Percentiles rank a stretch among this genome's conserved stretches.
phyloP scores from a whole-genome alignment of 352 stramenopile genomes.

The Globisporangium echinulatum region DNA sequence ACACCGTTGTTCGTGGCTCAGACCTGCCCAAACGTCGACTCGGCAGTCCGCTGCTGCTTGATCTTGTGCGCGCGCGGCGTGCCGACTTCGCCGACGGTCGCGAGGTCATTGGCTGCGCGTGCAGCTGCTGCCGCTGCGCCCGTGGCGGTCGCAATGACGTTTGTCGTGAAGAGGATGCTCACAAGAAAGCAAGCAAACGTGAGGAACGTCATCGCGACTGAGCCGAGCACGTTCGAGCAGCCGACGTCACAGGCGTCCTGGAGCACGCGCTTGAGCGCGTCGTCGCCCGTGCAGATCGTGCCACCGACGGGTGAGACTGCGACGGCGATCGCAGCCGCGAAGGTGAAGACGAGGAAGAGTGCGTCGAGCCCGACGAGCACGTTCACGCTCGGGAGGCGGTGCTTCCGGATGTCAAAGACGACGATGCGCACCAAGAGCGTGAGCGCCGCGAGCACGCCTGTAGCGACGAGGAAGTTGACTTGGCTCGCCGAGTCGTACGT shows the following conservation, averaged over 20 bases:
- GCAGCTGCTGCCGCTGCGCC: constrained; percentile 7
- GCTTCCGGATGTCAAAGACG: constrained; percentile 51
- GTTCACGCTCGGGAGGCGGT: constrained; percentile 30
- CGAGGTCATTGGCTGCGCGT: constrained; percentile 33
- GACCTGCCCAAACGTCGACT: constrained; percentile 18
- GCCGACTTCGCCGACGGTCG: constrained; percentile 30
- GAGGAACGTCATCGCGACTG: constrained; percentile 48
- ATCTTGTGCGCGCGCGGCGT: constrained; percentile 35
- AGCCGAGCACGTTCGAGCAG: constrained; percentile 49
- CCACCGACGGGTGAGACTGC: constrained; percentile 44
- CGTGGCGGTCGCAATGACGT: constrained; percentile 19
- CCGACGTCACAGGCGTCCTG: constrained; percentile 62
- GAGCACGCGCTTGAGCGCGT: constrained; percentile 38
- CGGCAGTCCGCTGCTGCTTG: constrained; percentile 16
- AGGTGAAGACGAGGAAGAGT: constrained; percentile 52
- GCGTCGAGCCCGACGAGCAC: constrained; percentile 39
- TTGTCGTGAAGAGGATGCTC: constrained; percentile 46
- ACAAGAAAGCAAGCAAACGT: constrained; percentile 46
- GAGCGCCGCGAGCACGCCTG: constrained; percentile 32
- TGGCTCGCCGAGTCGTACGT: constrained; percentile 46
- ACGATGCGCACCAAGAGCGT: constrained; percentile 28
- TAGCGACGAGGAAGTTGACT: constrained; percentile 49
- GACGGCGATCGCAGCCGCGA: constrained; percentile 43
- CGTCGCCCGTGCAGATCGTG: constrained; percentile 44
- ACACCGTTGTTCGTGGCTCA: constrained; percentile 7